Evolutionary conservation across 2,329 filamentous ascomycete genomes (phyloP), one percentile per base, ranked within the genome.

Genomic region (Epichloe festucae): DNA sequence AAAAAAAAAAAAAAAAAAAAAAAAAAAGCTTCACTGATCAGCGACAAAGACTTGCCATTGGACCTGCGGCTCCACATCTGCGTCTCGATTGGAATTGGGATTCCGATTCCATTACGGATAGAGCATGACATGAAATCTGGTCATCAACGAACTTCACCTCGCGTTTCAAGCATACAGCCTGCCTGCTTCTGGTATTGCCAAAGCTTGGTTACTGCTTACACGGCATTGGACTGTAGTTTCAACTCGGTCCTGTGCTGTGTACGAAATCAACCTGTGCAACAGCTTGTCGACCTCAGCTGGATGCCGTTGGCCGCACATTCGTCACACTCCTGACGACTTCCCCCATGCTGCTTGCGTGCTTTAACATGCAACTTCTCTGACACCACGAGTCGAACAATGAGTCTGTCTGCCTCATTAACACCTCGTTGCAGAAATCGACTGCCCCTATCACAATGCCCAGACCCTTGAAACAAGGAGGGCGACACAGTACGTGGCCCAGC

Each of bases 251-350:
- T 49, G 21, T 49, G 40, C 48, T 14, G 39, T 36, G 39, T 36
- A 49, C 48, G 38, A 17, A 40, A 35, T 19, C 40, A 36, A 19
- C 19, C 14, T 21, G 42, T 51, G 42, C 49, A 41, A 51, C 49
- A 8, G 17, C 39, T 40, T 31, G 49, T 41, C 36, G 23, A 51
- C 42, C 35, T 51, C 43, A 35, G 11, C 47, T 40, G 35, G n/a
- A 46, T 51, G 43, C 27, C 35, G 43, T 31, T 40, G 49, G 36
- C 49, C 49, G 42, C 34, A 17, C 8, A 40, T 51, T 5, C 11
- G 49, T 51, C 42, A 46, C 49, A 51, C 49, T 45, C n/a, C 27
- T 35, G n/a, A 39, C 14, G 46, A 39, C 46, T 15, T 34, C 19
- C 41, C 40, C 36, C 15, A 41, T 50, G 42, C 41, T n/a, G 3